Conservation (phyloP, 495 filamentous ascomycete species). For the Penicillium canariense region DNA sequence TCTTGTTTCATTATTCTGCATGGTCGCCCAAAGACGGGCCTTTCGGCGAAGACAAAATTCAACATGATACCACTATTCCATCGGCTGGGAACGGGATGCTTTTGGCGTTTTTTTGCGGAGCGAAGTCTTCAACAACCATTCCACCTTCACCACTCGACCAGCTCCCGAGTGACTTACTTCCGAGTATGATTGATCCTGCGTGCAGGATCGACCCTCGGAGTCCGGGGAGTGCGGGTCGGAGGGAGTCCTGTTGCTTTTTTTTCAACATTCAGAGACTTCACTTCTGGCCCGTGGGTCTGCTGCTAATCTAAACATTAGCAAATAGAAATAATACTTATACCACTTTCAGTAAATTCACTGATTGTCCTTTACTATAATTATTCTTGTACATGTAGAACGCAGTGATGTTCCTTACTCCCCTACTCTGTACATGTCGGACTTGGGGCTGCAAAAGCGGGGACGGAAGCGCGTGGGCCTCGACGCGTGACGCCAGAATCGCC, state of each 20-base stretch:
- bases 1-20: slow-evolving; percentile 45
- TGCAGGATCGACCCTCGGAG: not conserved
- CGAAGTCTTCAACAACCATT: slow-evolving; percentile 46
- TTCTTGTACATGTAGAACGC: not conserved
- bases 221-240: slow-evolving; percentile 10
- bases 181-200: not conserved
- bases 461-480: slow-evolving; percentile 20
- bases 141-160: slow-evolving; percentile 15
- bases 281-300: slow-evolving; percentile 24
- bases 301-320: slow-evolving; percentile 52
- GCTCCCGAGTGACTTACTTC: slow-evolving; percentile 12
- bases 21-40: slow-evolving; percentile 40
- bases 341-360: slow-evolving; percentile 10
- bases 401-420: too few species aligned
- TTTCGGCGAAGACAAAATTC: slow-evolving; percentile 52
- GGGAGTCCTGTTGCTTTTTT: slow-evolving; percentile 8
- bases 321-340: slow-evolving; percentile 36
- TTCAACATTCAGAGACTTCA: not conserved
- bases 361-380: not conserved
- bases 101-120: slow-evolving; percentile 46
- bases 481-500: slow-evolving; percentile 38
- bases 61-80: slow-evolving; percentile 56
- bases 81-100: slow-evolving; percentile 47
- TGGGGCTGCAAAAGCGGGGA: slow-evolving; percentile 11
- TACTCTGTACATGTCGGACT: not conserved